A percentile compares a stretch with the other conserved stretches of the same genome.
phyloP scores from a whole-genome alignment of 2,329 filamentous ascomycete genomes.

The Phyllosticta paracitricarpa region DNA sequence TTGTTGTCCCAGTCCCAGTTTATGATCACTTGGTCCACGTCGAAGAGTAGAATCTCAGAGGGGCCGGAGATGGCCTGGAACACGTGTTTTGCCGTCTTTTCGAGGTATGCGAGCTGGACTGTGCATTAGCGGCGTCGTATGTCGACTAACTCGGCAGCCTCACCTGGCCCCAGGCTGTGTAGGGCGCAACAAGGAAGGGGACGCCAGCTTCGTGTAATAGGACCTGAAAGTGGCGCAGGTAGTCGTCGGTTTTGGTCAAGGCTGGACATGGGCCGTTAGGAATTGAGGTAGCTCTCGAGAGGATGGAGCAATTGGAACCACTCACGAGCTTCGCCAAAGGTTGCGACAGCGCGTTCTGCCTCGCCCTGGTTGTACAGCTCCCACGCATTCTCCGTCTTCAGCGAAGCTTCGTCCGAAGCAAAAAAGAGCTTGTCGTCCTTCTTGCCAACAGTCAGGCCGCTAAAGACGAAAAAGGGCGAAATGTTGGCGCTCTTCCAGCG shows the following conservation, averaged over 20 bases:
- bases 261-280: constrained; percentile 27
- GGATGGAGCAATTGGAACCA: not conserved
- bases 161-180: constrained; percentile 80
- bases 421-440: constrained; percentile 53
- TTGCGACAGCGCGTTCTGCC: constrained; percentile 68
- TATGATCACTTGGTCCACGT: constrained; percentile 65
- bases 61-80: constrained; percentile 71
- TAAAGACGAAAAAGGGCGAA: constrained; percentile 82
- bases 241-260: constrained; percentile 39
- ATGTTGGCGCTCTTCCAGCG: constrained; percentile 61
- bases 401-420: constrained; percentile 52
- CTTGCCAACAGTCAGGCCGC: constrained; percentile 70
- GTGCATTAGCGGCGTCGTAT: constrained; percentile 18
- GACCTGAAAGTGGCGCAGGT: constrained; percentile 67
- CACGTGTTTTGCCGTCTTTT: constrained; percentile 57
- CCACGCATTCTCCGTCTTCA: constrained; percentile 74
- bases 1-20: constrained; percentile 58
- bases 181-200: constrained; percentile 74
- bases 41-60: constrained; percentile 76
- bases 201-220: constrained; percentile 60
- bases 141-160: constrained; percentile 17
- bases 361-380: constrained; percentile 71
- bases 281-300: constrained; percentile 12
- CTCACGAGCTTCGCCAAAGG: constrained; percentile 76
- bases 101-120: constrained; percentile 64